Conservation (phyloP, 805 yeast species). For the Middelhovenomyces tepae region DNA sequence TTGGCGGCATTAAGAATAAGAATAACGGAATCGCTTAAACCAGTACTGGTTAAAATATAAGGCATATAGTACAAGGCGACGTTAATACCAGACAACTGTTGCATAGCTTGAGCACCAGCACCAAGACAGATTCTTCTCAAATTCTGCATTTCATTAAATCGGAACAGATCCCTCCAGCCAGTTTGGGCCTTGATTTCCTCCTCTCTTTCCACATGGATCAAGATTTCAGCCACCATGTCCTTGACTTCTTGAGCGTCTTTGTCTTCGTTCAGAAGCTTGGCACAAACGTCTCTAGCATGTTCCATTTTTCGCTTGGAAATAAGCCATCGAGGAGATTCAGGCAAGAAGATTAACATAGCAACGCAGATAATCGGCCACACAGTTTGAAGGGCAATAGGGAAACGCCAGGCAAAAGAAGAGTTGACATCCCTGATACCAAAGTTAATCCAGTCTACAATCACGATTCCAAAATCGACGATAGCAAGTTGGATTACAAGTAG, state of each 20-base stretch:
- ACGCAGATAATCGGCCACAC: too few relatives aligned
- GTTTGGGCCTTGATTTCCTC: background rate
- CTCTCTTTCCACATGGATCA: slow-evolving; percentile 1
- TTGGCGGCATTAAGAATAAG: too few relatives aligned
- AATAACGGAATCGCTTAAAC: too few relatives aligned
- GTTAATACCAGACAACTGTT: slow-evolving; percentile 63
- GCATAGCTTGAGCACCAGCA: slow-evolving; percentile 55
- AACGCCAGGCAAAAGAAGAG: slow-evolving; percentile 50
- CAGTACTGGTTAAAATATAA: too few relatives aligned
- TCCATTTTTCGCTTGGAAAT: slow-evolving; percentile 42
- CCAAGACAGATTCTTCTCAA: slow-evolving; percentile 47
- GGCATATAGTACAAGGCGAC: slow-evolving; percentile 64
- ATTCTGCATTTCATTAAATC: background rate
- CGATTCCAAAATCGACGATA: slow-evolving; percentile 58
- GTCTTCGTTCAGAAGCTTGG: slow-evolving; percentile 3
- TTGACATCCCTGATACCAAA: slow-evolving; percentile 54
- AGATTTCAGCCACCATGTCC: slow-evolving; percentile 1
- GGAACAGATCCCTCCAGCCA: background rate
- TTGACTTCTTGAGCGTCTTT: slow-evolving; percentile 4
- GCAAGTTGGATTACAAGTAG: slow-evolving; percentile 59
- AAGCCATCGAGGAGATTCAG: slow-evolving; percentile 79
- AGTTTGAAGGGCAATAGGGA: slow-evolving; percentile 67
- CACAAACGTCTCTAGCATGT: slow-evolving; percentile 4
- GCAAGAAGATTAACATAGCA: slow-evolving; percentile 55
- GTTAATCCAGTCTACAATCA: slow-evolving; percentile 70